Base-by-base conservation (phyloP, 2,329 filamentous ascomycete genomes). In the Phyllosticta citriasiana region DNA sequence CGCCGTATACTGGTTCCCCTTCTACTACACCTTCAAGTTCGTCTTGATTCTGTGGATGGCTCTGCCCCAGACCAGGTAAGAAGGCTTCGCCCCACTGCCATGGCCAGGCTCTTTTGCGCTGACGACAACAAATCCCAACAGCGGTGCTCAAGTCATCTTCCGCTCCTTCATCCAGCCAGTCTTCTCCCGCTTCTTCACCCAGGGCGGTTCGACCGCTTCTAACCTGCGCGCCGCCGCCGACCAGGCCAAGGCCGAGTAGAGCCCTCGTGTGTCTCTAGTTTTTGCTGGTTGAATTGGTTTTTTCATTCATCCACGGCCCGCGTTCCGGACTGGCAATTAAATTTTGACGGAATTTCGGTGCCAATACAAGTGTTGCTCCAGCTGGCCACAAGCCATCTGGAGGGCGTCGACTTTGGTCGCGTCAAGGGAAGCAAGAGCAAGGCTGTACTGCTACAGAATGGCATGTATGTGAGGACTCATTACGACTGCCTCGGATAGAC, bases 1-100 rank as follows among this genome's bases (percentile, higher is more conserved):
- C 78, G 88, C 91, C 65, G 88, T 93, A 65, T 94, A 94, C 84
- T 95, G 89, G 89, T 91, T 95, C 82, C 88, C 94, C 73, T 99
- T 99, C 82, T 99, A 99, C 88, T 99, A 90, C 80, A 93, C 92
- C 74, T 97, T 99, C 88, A 99, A 99, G 85, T 97, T 99, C 74
- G 81, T 95, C 73, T 88, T 97, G 76, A 84, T 97, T 71, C 87
- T 99, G 76, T 99, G 94, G 94, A 91, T 99, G 80, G 87, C 93
- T 69, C 91, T 99, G 72, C 94, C 94, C 76, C 84, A 89, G 77
- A 97, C 95, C 82, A 82, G 82, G 93, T 97, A 87, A 74, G 88
- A 80, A 53, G n/a, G 50, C 62, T 60, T 56, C 35, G 26, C 52
- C n/a, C 26, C 58, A 19, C 25, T 53, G 19, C 26, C 19, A 22